Base-by-base conservation (phyloP, 164 flowering plant species). In the Akebia trifoliata region DNA sequence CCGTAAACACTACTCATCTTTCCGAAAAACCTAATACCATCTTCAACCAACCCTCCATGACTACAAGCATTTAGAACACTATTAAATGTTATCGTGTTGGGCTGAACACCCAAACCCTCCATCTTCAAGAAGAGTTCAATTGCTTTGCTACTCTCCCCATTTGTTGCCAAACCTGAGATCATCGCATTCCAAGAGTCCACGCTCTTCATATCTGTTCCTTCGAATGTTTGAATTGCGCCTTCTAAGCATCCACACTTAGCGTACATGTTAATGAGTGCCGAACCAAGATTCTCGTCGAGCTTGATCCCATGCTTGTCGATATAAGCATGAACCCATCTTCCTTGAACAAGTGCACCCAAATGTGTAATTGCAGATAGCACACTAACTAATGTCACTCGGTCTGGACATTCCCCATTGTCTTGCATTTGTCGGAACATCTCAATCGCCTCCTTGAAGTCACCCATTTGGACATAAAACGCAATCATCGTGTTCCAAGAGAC, bases 181-280 rank as follows among this genome's bases (percentile, higher is more conserved):
- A 56, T 39, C 6, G 48, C 59, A 56, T 56, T 56, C 59, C 48
- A 56, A 26, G 59, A 40, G 29, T 56, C 59, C 47, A 40, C 59
- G 29, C 47, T 56, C 6, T 36, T 52, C 14, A 28, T 56, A 17
- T 29, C 28, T 12, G 36, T 26, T 48, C 42, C 34, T 6, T 42
- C 1, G 22, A 56, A 56, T 10, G 36, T 36, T 40, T 56, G 35
- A 39, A 56, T 12, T 1, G 26, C 36, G 3, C 59, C 59, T 17
- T 56, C 59, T 17, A 56, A 17, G 22, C 59, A 56, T 26, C 59
- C 59, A 56, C 59, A 39, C 25, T 56, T 56, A 10, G 48, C 59
- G 17, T 56, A 39, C 59, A 56, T 56, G 30, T 42, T 56, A 21
- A 56, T 6, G 11, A 56, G 35, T 1, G 59, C 59, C 37, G 59